A percentile compares a stretch with the other conserved stretches of the same genome.
Conservation (phyloP, 306 rosid genomes). For the Malus orientalis region DNA sequence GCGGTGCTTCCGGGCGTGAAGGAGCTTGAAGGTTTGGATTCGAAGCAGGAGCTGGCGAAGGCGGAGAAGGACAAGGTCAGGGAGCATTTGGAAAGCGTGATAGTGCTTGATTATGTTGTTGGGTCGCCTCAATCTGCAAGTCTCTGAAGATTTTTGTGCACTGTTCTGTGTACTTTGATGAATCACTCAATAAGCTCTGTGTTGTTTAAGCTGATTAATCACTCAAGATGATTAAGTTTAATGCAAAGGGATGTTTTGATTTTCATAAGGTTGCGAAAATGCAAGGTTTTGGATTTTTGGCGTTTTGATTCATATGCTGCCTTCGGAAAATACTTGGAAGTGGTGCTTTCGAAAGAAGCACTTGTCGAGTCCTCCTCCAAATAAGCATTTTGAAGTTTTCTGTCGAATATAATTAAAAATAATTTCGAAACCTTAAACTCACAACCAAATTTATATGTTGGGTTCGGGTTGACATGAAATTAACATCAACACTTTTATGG, state of each 20-base stretch:
- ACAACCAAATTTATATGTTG: too few relatives aligned
- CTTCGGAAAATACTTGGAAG: too few relatives aligned
- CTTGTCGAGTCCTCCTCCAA: too few relatives aligned
- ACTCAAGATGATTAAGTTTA: neutral
- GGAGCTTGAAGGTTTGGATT: slow-evolving; percentile 51
- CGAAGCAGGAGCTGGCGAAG: slow-evolving; percentile 37
- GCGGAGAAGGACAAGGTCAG: slow-evolving; percentile 64
- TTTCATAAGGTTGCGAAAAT: neutral
- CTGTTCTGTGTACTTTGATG: neutral
- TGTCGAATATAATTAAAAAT: too few relatives aligned
- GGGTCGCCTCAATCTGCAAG: slow-evolving; percentile 43
- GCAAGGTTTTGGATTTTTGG: too few relatives aligned
- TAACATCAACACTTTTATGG: too few relatives aligned
- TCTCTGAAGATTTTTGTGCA: slow-evolving; percentile 29
- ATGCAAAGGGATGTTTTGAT: neutral
- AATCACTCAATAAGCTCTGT: neutral
- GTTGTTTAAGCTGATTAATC: neutral
- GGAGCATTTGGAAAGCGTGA: slow-evolving; percentile 51
- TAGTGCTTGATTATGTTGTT: slow-evolving; percentile 59
- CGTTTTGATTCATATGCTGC: too few relatives aligned
- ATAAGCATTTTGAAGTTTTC: too few relatives aligned
- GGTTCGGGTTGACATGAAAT: too few relatives aligned
- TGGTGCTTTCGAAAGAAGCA: too few relatives aligned
- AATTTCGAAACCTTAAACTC: too few relatives aligned
- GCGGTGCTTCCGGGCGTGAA: slow-evolving; percentile 40